A percentile compares a stretch with the other conserved stretches of the same genome.
Conservation (phyloP, 169 alveolate genomes). For the Plasmodium vivax region DNA sequence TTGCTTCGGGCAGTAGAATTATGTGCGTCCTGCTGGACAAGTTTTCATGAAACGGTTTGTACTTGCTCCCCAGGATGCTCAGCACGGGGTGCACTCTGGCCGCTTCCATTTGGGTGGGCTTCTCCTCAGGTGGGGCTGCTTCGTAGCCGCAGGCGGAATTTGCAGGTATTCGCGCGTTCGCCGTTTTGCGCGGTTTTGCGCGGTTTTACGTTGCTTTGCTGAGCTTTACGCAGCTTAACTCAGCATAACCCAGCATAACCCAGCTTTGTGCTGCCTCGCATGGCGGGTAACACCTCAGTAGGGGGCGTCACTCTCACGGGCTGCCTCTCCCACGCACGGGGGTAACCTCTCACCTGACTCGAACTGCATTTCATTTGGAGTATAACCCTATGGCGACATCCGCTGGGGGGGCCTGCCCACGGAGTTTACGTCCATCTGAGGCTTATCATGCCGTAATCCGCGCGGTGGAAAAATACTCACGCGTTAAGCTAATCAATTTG, state of each 20-base stretch:
- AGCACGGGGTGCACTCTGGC: constrained; percentile 57
- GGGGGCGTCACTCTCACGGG: not conserved
- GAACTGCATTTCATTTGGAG: not conserved
- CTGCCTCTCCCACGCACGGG: not conserved
- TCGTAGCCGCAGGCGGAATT: not conserved
- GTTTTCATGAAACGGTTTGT: constrained; percentile 14
- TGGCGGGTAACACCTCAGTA: not conserved
- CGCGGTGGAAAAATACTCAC: not conserved
- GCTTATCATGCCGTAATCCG: not conserved
- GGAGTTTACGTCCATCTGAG: not conserved
- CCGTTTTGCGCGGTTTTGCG: too few species aligned
- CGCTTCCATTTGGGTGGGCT: not conserved
- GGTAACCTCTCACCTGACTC: not conserved
- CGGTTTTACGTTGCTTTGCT: too few species aligned
- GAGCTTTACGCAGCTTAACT: not conserved
- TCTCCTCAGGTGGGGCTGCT: not conserved
- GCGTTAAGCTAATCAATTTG: not conserved
- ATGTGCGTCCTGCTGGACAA: constrained; percentile 32
- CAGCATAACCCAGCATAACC: not conserved
- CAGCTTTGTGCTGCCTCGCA: not conserved
- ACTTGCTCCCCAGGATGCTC: constrained; percentile 42
- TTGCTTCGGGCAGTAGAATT: constrained; percentile 58
- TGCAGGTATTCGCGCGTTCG: not conserved
- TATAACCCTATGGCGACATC: not conserved
- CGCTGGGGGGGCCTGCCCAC: not conserved